A percentile compares a stretch with the other conserved stretches of the same genome.
These are phyloP conservation scores for Dictyostelium capitatum DNA, from an alignment of 78 protist species.

Conservation along the genomic window DNA sequence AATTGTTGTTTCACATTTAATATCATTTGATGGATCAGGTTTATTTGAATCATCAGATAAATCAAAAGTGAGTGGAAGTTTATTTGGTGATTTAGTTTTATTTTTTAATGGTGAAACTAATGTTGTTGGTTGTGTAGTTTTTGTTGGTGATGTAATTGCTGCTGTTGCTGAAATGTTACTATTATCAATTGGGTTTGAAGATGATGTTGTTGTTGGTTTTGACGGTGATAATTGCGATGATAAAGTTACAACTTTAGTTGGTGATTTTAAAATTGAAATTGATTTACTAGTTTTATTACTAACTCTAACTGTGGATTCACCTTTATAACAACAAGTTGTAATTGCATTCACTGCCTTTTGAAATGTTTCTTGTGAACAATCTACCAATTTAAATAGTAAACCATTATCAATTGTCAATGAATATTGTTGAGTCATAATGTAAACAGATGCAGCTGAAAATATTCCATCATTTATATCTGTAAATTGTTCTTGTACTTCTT, in stretches of 20 bases:
- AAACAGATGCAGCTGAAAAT: constrained; percentile 6
- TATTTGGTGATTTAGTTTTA: no score
- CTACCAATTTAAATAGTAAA: background rate
- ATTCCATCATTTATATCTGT: background rate
- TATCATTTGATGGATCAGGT: no score
- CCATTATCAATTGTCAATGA: background rate
- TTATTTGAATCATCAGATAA: no score
- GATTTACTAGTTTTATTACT: background rate
- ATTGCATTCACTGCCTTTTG: background rate
- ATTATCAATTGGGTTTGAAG: background rate
- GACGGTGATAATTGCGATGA: background rate
- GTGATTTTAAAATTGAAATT: background rate
- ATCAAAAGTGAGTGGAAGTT: no score
- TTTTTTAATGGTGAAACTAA: no score
- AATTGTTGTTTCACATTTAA: no score
- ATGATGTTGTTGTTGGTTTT: background rate
- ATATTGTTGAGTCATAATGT: constrained; percentile 2
- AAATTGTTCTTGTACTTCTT: constrained; percentile 1
- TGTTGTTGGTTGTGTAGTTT: background rate
- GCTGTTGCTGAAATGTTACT: background rate
- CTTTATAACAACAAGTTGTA: constrained; percentile 4
- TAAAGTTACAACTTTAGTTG: background rate
- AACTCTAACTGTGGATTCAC: background rate
- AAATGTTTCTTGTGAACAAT: constrained; percentile 1
- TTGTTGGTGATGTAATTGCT: background rate